phyloP scores from a whole-genome alignment of 352 stramenopile species.

The Pythium phragmiticola region DNA sequence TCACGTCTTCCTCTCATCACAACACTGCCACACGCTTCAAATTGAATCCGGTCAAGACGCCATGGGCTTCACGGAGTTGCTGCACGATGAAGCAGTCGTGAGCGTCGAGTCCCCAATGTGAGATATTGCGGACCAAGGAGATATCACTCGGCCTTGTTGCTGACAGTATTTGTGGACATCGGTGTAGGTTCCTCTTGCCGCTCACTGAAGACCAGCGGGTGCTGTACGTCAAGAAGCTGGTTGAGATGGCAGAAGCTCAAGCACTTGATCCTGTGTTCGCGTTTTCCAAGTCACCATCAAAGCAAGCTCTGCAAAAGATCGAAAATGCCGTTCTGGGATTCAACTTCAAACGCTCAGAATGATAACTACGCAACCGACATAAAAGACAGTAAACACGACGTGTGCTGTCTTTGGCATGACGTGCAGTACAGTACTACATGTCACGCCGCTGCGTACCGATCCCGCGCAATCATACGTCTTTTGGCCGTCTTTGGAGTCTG shows the following conservation, averaged over 20 bases:
- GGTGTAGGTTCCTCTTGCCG: conserved; percentile 58
- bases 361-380: not conserved
- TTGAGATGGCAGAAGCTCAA: conserved; percentile 48
- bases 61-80: conserved; percentile 37
- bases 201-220: conserved; percentile 66
- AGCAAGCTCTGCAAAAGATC: conserved; percentile 52
- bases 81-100: conserved; percentile 42
- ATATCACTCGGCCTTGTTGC: not conserved
- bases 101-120: conserved; percentile 76
- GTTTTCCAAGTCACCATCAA: conserved; percentile 31
- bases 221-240: conserved; percentile 64
- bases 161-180: not conserved
- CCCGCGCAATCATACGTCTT: conserved; percentile 24
- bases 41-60: conserved; percentile 11
- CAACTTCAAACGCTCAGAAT: conserved; percentile 25
- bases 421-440: too few species aligned
- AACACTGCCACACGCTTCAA: conserved; percentile 57
- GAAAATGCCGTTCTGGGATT: conserved; percentile 65
- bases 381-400: not conserved
- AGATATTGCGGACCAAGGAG: conserved; percentile 16
- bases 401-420: too few species aligned
- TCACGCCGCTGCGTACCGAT: conserved; percentile 8
- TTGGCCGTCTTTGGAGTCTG: not conserved
- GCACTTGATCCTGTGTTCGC: conserved; percentile 37
- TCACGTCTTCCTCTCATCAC: conserved; percentile 64